A percentile compares a stretch with the other conserved stretches of the same genome.
phyloP scores from a whole-genome alignment of 1,284 basidiomycete genomes.

The Puccinia polysora region DNA sequence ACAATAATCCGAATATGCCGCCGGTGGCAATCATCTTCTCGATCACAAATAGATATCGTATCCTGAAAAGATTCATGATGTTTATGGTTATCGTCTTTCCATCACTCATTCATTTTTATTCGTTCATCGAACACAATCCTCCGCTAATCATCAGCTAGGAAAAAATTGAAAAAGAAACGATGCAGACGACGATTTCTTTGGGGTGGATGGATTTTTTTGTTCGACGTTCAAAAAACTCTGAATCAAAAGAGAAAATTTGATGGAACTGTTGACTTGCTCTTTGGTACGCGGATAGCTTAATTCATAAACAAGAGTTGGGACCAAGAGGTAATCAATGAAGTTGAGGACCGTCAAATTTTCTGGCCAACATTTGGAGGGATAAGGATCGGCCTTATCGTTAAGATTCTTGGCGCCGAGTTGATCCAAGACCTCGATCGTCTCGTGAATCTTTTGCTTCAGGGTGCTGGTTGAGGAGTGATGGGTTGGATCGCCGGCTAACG shows the following conservation, averaged over 20 bases:
- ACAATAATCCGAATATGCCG: constrained; percentile 84
- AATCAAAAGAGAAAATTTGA: neutral
- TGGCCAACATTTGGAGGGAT: constrained; percentile 64
- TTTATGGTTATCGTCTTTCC: too few relatives aligned
- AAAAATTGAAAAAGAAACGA: too few relatives aligned
- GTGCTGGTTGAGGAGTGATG: too few relatives aligned
- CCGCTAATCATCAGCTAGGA: too few relatives aligned
- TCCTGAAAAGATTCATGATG: too few relatives aligned
- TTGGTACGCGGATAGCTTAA: constrained; percentile 80
- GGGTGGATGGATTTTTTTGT: neutral
- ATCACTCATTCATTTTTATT: too few relatives aligned
- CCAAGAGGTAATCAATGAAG: constrained; percentile 80
- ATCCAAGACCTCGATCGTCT: constrained; percentile 67
- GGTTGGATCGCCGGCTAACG: constrained; percentile 44
- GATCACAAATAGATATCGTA: constrained; percentile 75
- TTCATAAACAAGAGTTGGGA: constrained; percentile 92
- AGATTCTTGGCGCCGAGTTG: constrained; percentile 72
- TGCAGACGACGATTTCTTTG: too few relatives aligned
- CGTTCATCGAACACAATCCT: too few relatives aligned
- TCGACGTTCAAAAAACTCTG: neutral
- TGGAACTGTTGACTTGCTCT: constrained; percentile 60
- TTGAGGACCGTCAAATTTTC: constrained; percentile 76
- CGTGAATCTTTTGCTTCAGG: constrained; percentile 68
- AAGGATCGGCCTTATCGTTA: constrained; percentile 59
- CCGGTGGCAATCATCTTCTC: constrained; percentile 94